These are phyloP conservation scores for Mucor plumbeus DNA, from an alignment of 371 early-diverging fungal genomes.

Conservation along the genomic window DNA sequence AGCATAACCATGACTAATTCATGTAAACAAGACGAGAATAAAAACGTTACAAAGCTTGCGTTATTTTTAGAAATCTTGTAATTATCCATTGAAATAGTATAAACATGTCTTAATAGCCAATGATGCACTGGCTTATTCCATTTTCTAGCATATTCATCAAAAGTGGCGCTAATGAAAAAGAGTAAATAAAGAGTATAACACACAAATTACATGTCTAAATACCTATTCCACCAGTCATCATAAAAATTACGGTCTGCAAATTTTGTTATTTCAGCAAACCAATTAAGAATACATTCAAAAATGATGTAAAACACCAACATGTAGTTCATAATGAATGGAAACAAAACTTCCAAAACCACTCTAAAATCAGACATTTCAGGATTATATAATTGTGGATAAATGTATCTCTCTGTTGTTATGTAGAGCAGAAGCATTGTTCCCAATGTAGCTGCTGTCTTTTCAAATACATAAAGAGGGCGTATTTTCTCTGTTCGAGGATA, in stretches of 20 bases:
- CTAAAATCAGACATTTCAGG: conserved; percentile 51
- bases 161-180: conserved; percentile 50
- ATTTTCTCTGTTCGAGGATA: conserved; percentile 87
- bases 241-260: conserved; percentile 96
- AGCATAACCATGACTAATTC: conserved; percentile 85
- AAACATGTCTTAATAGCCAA: conserved; percentile 92
- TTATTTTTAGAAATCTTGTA: conserved; percentile 71
- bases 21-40: conserved; percentile 86
- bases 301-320: conserved; percentile 90
- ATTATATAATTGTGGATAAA: conserved; percentile 75
- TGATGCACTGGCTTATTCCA: conserved; percentile 98
- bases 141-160: conserved; percentile 92
- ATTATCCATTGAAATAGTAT: conserved; percentile 75
- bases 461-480: conserved; percentile 82
- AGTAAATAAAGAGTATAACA: too few species aligned
- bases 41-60: conserved; percentile 82
- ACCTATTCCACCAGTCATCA: conserved; percentile 96
- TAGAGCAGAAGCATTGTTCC: conserved; percentile 81
- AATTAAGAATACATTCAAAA: conserved; percentile 93
- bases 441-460: conserved; percentile 76
- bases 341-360: conserved; percentile 68
- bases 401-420: conserved; percentile 82
- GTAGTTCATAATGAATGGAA: conserved; percentile 89
- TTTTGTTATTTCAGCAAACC: conserved; percentile 91
- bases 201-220: too few species aligned